Conservation (phyloP, 2,329 filamentous ascomycete species). For the Venturia aucupariae region DNA sequence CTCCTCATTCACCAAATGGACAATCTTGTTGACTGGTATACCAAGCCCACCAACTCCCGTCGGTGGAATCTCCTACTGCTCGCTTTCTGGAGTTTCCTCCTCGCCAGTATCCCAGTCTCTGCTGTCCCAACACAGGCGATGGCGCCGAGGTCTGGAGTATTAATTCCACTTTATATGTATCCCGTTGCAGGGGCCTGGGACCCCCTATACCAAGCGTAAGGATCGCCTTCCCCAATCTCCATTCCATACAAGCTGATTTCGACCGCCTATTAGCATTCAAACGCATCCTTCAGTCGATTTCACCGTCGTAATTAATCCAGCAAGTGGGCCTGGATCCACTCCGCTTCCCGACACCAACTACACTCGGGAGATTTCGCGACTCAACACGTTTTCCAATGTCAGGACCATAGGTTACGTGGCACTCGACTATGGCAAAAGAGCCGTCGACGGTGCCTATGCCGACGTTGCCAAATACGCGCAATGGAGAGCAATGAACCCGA, state of each 20-base stretch:
- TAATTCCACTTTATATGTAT: slow-evolving; percentile 43
- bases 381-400: slow-evolving; percentile 38
- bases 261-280: slow-evolving; percentile 25
- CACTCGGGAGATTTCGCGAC: slow-evolving; percentile 31
- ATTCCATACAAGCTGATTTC: slow-evolving; percentile 18
- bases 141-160: slow-evolving; percentile 29
- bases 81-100: neutral
- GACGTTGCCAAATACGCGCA: slow-evolving; percentile 39
- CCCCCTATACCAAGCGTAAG: slow-evolving; percentile 35
- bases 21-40: slow-evolving; percentile 2
- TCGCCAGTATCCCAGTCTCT: slow-evolving; percentile 17
- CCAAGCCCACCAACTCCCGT: slow-evolving; percentile 4
- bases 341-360: slow-evolving; percentile 36
- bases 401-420: slow-evolving; percentile 42
- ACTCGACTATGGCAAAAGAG: slow-evolving; percentile 36
- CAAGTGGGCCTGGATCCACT: slow-evolving; percentile 37
- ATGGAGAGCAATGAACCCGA: slow-evolving; percentile 32
- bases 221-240: neutral
- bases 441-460: slow-evolving; percentile 20
- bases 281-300: slow-evolving; percentile 36
- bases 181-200: slow-evolving; percentile 38
- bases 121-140: slow-evolving; percentile 1
- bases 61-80: slow-evolving; percentile 2
- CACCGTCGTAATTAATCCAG: slow-evolving; percentile 42
- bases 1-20: neutral